Percentiles rank a stretch among this genome's conserved stretches.
These are phyloP conservation scores for Clavispora santaluciae DNA, from an alignment of 805 yeast species.

Conservation along the genomic window DNA sequence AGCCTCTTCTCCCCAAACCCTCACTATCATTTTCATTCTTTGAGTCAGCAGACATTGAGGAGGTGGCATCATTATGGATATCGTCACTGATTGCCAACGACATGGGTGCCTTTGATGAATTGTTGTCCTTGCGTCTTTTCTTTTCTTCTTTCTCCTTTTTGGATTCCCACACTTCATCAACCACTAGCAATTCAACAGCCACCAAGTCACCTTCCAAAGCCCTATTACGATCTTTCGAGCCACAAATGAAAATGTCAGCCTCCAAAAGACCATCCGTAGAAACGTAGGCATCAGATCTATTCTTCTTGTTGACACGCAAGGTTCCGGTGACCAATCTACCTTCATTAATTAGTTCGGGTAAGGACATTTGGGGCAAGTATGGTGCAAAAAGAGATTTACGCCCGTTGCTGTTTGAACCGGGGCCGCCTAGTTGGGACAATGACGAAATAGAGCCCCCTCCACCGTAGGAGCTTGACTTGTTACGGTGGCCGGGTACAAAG, in stretches of 20 bases:
- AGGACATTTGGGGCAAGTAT: constrained; percentile 86
- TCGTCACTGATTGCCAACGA: constrained; percentile 53
- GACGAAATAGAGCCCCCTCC: constrained; percentile 54
- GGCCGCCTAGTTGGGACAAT: constrained; percentile 27
- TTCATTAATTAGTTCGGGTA: constrained; percentile 83
- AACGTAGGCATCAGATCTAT: constrained; percentile 97
- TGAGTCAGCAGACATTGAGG: constrained; percentile 38
- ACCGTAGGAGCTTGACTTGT: constrained; percentile 62
- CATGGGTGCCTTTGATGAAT: constrained; percentile 28
- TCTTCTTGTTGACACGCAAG: constrained; percentile 90
- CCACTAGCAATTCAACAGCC: constrained; percentile 89
- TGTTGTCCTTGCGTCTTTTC: constrained; percentile 77
- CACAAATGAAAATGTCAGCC: constrained; percentile 96
- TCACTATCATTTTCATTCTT: constrained; percentile 29
- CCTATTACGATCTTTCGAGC: constrained; percentile 96
- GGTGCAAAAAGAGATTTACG: constrained; percentile 92
- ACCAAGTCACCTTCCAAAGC: constrained; percentile 96
- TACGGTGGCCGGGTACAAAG: constrained; percentile 77
- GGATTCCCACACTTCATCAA: constrained; percentile 96
- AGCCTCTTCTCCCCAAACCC: constrained; percentile 68
- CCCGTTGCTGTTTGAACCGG: constrained; percentile 29
- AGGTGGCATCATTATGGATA: constrained; percentile 76
- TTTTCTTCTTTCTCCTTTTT: constrained; percentile 96
- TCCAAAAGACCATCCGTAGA: constrained; percentile 93
- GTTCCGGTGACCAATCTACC: constrained; percentile 92